Base-by-base conservation (phyloP, 306 rosid genomes). In the Medicago ruthenica region DNA sequence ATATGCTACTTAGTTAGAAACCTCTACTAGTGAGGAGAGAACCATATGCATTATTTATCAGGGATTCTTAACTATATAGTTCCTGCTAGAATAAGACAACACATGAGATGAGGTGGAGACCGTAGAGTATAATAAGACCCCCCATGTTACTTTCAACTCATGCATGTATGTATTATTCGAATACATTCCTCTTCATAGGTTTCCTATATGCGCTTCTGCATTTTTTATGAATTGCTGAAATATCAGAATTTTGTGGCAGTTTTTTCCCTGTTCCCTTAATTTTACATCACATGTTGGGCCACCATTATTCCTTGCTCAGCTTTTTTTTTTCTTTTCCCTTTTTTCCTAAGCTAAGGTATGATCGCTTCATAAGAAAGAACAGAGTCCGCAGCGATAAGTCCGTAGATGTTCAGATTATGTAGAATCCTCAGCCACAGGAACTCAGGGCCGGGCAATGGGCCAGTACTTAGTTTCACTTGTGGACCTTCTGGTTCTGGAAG, bases 401-500 rank as follows among this genome's bases (percentile, higher is more conserved):
- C 9, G 1, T 39, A 39, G 12, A 47, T 16, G 12, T 57, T 16
- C 1, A 34, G 21, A 18, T 45, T 62, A 45, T 44, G 20, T 17
- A 31, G 36, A 75, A 48, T 63, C 36, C 34, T 61, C 78, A 27
- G 61, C n/a, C 45, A 60, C 0, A 2, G 15, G 63, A 20, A 12
- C 73, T 42, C 20, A 4, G 61, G 59, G 73, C 4, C 0, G 9
- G 7, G 64, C 9, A 58, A n/a, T 50, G 42, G 21, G 36, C 15
- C 48, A 2, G 10, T 22, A 36, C 16, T 22, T 7, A 13, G 64
- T n/a, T 58, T 58, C 64, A 58, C 9, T 58, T 58, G 37, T 58
- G 64, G 64, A 22, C 37, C 14, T 54, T 64, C 67, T 63, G 62
- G 31, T 72, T 73, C n/a, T 24, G 34, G n/a, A 27, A 27, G 36